Evolutionary conservation across 2,329 filamentous ascomycete species (phyloP), one percentile per base, ranked within the genome.

Genomic region (Sarocladium kiliense): DNA sequence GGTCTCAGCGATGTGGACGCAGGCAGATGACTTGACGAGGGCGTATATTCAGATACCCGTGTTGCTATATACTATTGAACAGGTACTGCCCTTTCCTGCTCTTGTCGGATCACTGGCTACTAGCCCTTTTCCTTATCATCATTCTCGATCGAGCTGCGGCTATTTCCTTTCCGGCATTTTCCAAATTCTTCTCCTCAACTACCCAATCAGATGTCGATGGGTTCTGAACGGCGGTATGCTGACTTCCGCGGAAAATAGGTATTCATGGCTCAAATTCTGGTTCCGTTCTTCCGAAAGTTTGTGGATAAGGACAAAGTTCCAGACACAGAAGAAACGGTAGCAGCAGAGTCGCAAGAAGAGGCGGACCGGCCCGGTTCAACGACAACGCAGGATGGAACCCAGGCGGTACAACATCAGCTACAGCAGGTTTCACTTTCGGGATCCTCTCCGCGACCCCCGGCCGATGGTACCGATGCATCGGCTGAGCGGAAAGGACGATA

Each of bases 1-100:
- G 26, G 77, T 82, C 53, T 81, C 82, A 30, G 81, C 86, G 57
- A 89, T 90, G 81, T 90, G 85, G 74, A 71, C 74, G 14, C 74
- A 79, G 14, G 69, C 82, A 10, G 76, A 78, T 59, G 68, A 80
- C 42, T 68, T 80, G 37, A 77, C 80, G 19, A 74, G 80, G 57
- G 77, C 80, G 0, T 81, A 80, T 60, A 77, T 87, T 45, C 80
- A 85, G 64, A 81, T 87, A 27, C 84, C 85, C 0, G 80, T 86
- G 16, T 71, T 87, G 37, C 72, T 87, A 16, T 87, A 82, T 56
- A 79, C 77, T 0, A 80, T 84, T 23, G 82, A 85, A 61, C 78
- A 83, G 65, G 72, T 74, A 36, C 7, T 16, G n/a, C 30, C 14
- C 7, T 7, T 21, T 27, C 42, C 42, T 47, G 4, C n/a, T 23